These are phyloP conservation scores for Brassica nigra DNA, from an alignment of 345 rosid genomes.

Conservation along the genomic window DNA sequence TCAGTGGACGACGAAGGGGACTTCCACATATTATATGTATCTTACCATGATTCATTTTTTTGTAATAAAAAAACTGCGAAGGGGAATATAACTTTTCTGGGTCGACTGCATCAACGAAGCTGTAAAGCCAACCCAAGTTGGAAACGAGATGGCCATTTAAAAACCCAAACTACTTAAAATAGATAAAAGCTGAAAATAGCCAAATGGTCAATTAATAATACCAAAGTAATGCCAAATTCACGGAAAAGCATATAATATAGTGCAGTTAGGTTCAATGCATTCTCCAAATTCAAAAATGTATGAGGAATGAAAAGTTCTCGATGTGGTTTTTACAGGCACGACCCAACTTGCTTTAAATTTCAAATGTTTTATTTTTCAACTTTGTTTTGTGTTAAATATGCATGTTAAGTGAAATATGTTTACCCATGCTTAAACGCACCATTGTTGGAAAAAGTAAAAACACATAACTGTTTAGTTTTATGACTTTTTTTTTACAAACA, in stretches of 20 bases:
- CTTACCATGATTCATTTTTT: neutral
- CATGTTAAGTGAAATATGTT: conserved; percentile 2
- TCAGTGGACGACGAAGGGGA: too few species aligned
- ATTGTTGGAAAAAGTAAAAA: neutral
- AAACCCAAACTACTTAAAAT: conserved; percentile 18
- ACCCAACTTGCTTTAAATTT: conserved; percentile 26
- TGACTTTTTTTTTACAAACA: neutral
- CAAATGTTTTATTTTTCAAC: neutral
- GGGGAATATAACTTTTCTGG: conserved; percentile 21
- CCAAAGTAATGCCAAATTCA: conserved; percentile 14
- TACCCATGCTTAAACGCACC: neutral
- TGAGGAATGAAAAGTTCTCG: neutral
- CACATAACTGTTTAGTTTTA: neutral
- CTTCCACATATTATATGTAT: neutral
- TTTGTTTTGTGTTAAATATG: neutral
- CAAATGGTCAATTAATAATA: conserved; percentile 34
- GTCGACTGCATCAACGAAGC: conserved; percentile 23
- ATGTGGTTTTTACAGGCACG: neutral
- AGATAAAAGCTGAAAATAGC: conserved; percentile 15
- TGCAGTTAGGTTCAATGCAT: conserved; percentile 39
- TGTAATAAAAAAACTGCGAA: neutral
- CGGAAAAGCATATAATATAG: conserved; percentile 24
- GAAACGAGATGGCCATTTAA: conserved; percentile 14
- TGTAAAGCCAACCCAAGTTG: conserved; percentile 41
- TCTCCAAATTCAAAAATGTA: conserved; percentile 13